Percentiles rank a stretch among this genome's conserved stretches.
Evolutionary conservation across 495 filamentous ascomycete species (phyloP).

Genomic region (Neurospora hispaniola): DNA sequence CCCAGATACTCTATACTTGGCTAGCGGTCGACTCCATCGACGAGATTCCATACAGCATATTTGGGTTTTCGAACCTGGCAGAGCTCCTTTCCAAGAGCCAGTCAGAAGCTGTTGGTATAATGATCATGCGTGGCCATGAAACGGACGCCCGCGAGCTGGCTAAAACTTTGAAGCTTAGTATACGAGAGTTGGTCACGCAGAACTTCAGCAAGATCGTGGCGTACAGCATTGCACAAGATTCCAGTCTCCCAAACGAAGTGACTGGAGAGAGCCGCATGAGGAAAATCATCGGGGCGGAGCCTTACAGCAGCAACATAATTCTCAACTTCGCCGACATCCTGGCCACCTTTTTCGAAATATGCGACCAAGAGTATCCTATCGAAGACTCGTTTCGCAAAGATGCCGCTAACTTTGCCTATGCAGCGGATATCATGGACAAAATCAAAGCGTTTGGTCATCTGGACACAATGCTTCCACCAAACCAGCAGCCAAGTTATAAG

Average conservation of each 20-base stretch:
- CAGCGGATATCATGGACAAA: slow-evolving; percentile 49
- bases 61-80: slow-evolving; percentile 59
- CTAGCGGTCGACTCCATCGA: slow-evolving; percentile 51
- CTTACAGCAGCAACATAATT: slow-evolving; percentile 49
- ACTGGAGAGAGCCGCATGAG: slow-evolving; percentile 58
- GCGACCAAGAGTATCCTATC: slow-evolving; percentile 54
- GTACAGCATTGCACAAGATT: slow-evolving; percentile 74
- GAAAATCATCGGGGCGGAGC: slow-evolving; percentile 54
- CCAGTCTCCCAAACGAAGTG: slow-evolving; percentile 48
- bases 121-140: slow-evolving; percentile 72
- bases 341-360: slow-evolving; percentile 64
- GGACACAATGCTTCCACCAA: slow-evolving; percentile 48
- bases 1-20: slow-evolving; percentile 94
- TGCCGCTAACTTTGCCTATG: slow-evolving; percentile 41
- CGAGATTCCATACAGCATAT: slow-evolving; percentile 69
- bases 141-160: slow-evolving; percentile 50
- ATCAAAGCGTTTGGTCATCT: slow-evolving; percentile 60
- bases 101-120: slow-evolving; percentile 70
- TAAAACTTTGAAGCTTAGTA: slow-evolving; percentile 39
- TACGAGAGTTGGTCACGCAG: slow-evolving; percentile 46
- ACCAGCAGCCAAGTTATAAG: slow-evolving; percentile 65
- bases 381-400: slow-evolving; percentile 63
- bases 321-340: slow-evolving; percentile 67
- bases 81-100: slow-evolving; percentile 64
- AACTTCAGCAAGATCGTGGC: slow-evolving; percentile 74